These are phyloP conservation scores for Dionaea muscipula DNA, from an alignment of 179 eudicot genomes.

Conservation along the genomic window DNA sequence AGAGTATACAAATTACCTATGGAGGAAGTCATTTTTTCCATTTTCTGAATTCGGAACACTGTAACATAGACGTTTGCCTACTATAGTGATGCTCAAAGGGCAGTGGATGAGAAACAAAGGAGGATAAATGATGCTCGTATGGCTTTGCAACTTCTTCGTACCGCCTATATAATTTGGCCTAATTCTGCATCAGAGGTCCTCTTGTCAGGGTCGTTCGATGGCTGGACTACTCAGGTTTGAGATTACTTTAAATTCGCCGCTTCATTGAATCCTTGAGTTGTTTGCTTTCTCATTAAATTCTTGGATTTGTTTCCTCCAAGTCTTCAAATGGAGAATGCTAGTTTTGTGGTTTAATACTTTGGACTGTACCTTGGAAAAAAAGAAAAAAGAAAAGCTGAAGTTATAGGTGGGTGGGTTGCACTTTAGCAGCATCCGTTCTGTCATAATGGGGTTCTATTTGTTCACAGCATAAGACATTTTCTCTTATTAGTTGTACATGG, in stretches of 20 bases:
- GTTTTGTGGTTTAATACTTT: too few species aligned
- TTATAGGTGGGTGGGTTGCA: too few species aligned
- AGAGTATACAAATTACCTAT: neutral
- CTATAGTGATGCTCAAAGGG: conserved; percentile 57
- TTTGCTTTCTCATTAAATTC: too few species aligned
- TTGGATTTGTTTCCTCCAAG: too few species aligned
- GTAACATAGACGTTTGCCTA: neutral
- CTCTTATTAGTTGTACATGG: too few species aligned
- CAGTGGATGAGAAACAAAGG: conserved; percentile 52
- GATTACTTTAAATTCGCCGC: neutral
- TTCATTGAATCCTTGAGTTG: neutral
- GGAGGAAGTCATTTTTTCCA: neutral
- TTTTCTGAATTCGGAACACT: neutral
- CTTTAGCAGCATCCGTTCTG: too few species aligned
- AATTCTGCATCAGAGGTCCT: conserved; percentile 73
- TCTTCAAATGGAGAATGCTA: too few species aligned
- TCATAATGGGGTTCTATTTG: too few species aligned
- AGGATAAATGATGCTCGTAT: conserved; percentile 38
- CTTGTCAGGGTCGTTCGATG: conserved; percentile 77
- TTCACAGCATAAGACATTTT: too few species aligned
- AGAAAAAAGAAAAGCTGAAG: too few species aligned
- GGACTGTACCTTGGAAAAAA: too few species aligned
- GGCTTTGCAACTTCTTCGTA: conserved; percentile 53
- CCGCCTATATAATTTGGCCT: conserved; percentile 57
- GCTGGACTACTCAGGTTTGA: conserved; percentile 81